A percentile compares a stretch with the other conserved stretches of the same genome.
These are phyloP conservation scores for Suillus paluster DNA, from an alignment of 768 basidiomycete species.

Conservation along the genomic window DNA sequence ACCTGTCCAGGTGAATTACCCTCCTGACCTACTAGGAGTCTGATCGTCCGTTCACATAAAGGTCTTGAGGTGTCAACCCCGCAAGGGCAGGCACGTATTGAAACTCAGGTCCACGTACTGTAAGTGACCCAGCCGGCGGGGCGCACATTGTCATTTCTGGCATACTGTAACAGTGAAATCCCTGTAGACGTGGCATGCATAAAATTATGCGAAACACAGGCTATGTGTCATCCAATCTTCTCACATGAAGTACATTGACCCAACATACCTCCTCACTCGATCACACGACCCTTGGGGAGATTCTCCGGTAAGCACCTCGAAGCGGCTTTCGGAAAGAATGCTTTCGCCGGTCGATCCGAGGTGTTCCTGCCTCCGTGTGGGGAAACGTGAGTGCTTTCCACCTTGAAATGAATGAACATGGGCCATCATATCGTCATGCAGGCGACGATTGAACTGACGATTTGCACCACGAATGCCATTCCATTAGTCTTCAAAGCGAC, in stretches of 20 bases:
- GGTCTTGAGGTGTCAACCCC: not conserved
- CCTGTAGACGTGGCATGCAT: not conserved
- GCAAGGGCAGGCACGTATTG: not conserved
- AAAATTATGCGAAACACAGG: not conserved
- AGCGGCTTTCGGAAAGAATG: not conserved
- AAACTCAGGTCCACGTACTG: not conserved
- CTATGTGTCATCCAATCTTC: not conserved
- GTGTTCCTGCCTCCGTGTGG: not conserved
- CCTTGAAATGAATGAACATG: not conserved
- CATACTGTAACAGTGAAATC: not conserved
- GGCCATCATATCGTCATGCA: not conserved
- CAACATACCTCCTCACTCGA: not conserved
- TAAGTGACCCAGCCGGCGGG: not conserved
- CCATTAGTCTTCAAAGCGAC: not conserved
- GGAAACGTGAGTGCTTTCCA: not conserved
- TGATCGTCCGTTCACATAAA: not conserved
- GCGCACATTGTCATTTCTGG: not conserved
- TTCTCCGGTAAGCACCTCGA: no score
- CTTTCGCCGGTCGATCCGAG: not conserved
- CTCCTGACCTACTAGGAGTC: not conserved
- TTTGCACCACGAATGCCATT: not conserved
- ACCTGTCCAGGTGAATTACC: not conserved
- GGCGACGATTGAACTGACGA: not conserved
- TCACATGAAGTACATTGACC: not conserved
- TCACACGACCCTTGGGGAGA: not conserved